Base-by-base conservation (phyloP, 2,329 filamentous ascomycete genomes). In the Cladosporium sp. region DNA sequence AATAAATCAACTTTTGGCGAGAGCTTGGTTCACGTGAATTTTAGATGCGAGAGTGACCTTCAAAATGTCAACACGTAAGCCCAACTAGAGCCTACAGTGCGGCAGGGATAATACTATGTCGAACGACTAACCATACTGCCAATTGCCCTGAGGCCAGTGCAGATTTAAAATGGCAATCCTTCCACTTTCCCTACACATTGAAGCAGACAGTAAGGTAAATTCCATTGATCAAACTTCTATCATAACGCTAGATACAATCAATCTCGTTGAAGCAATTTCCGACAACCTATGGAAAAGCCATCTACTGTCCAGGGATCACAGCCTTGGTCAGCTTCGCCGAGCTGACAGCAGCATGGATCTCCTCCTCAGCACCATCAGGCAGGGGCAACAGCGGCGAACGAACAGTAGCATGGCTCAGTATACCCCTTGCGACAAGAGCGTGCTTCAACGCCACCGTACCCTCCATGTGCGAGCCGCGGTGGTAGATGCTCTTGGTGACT, bases 381-480 rank as follows among this genome's bases (percentile, higher is more conserved):
- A 82, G 69, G 7, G 80, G 82, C 68, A 83, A 61, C n/a, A 84
- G 67, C 28, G 81, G 81, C 8, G 82, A 82, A n/a, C 83, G 74
- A 3, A 85, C 82, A 2, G 82, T 84, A 12, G 83, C 82, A 60
- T 85, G 82, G 14, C 78, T 75, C 14, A 85, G 68, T 38, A 85
- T 83, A 1, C 83, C 83, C 12, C 83, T 73, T 12, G 83, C 82
- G 28, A 85, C 82, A 30, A 85, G 74, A 15, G 82, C 83, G 66
- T 85, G 83, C 75, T 85, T 85, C 26, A 85, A 67, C 8, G 74
- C 69, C 4, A 70, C 69, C 2, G 83, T 85, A 2, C 83, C 83
- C 74, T 85, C 83, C 83, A 85, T 85, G 66, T 85, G 84, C 11
- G 82, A 84, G 11, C 83, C 84, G 6, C 83, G 80, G 72, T 85